phyloP scores from a whole-genome alignment of 2,329 filamentous ascomycete species.

The Venturia aucupariae region DNA sequence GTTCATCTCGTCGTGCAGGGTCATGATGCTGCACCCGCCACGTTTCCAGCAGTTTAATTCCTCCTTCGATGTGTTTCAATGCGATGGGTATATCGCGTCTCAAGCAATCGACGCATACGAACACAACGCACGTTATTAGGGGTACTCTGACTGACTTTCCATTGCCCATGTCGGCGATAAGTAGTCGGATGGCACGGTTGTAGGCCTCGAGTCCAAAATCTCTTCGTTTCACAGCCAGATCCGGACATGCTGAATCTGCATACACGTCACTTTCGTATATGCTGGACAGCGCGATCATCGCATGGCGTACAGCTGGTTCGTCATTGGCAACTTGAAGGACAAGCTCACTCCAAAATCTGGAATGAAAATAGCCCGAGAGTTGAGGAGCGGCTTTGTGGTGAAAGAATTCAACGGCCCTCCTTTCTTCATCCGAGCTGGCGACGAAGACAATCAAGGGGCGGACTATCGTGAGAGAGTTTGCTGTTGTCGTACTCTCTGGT shows the following conservation, averaged over 20 bases:
- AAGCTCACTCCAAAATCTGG: conserved; percentile 6
- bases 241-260: neutral
- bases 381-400: conserved; percentile 7
- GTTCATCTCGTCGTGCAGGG: neutral
- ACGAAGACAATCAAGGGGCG: neutral
- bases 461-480: neutral
- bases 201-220: neutral
- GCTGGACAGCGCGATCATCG: neutral
- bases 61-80: conserved; percentile 9
- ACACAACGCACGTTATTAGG: conserved; percentile 1
- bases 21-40: neutral
- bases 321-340: conserved; percentile 4
- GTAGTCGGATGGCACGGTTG: conserved; percentile 5
- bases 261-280: conserved; percentile 6
- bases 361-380: conserved; percentile 7
- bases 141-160: neutral
- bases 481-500: neutral
- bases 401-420: conserved; percentile 1
- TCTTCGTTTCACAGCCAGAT: neutral
- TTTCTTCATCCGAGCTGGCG: neutral
- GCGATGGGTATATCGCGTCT: neutral
- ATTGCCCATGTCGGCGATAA: neutral
- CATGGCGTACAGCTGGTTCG: conserved; percentile 1
- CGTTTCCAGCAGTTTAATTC: neutral
- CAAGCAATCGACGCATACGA: conserved; percentile 7